These are phyloP conservation scores for Tritrichomonas musculus DNA, from an alignment of 208 protist genomes.

Conservation along the genomic window DNA sequence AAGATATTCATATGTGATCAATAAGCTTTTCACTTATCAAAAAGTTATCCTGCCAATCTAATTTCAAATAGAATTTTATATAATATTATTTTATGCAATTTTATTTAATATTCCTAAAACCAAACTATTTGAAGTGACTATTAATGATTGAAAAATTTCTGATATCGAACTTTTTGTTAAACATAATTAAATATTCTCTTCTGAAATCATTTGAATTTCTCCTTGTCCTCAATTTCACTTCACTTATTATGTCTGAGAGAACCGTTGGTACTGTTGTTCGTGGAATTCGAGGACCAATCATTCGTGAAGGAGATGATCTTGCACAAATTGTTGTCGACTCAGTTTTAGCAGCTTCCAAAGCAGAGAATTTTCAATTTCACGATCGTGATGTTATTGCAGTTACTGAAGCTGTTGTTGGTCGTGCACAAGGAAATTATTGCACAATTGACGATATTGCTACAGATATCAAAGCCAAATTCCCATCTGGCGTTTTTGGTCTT, in stretches of 20 bases:
- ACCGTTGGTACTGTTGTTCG: background rate
- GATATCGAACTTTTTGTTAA: no score
- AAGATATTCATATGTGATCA: no score
- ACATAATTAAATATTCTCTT: no score
- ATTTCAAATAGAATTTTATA: no score
- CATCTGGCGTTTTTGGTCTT: background rate
- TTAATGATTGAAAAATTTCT: no score
- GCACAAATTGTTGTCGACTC: background rate
- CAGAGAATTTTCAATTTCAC: background rate
- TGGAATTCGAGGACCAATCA: background rate
- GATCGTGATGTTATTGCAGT: background rate
- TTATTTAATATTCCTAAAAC: no score
- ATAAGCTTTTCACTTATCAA: no score
- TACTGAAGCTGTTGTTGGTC: background rate
- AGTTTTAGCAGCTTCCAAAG: background rate
- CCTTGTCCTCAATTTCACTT: no score
- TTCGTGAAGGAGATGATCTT: background rate
- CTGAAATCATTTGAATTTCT: no score
- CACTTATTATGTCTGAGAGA: background rate
- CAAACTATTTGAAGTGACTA: no score
- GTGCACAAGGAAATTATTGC: background rate
- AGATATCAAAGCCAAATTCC: background rate
- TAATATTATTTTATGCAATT: no score
- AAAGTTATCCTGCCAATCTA: no score
- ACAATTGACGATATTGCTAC: background rate